Evolutionary conservation across 2,329 filamentous ascomycete genomes (phyloP), one percentile per base, ranked within the genome.

Genomic region (Blumeria hordei): DNA sequence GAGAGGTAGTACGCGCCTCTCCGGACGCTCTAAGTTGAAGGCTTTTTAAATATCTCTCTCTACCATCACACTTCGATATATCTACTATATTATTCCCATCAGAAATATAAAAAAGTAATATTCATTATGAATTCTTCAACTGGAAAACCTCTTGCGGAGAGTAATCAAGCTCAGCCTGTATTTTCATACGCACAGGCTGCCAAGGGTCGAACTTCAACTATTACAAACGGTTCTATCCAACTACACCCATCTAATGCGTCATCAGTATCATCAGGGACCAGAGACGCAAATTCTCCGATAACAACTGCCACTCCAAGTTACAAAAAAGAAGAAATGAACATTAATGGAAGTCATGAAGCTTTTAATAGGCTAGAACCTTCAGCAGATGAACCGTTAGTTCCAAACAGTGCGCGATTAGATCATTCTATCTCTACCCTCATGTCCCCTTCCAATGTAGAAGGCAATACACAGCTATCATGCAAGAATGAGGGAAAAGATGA

Each of bases 151-250:
- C 57, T 60, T 39, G 62, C 64, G 64, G 64, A 71, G 53, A 59
- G 58, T 54, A 52, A 59, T 51, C 57, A 63, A 52, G 59, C 60
- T 54, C 65, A 76, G 59, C 73, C 78, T 58, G 73, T 78, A 36
- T 94, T 95, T 67, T 95, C 90, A 57, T 96, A 96, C 69, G 90
- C 90, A 64, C 88, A 94, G 75, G 90, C 90, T 65, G 90, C 90
- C 57, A 92, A 92, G 69, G 87, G 88, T 64, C 77, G 83, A 63
- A 57, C 59, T 56, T 43, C 62, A 43, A 45, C 61, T 37, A 60
- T 60, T 18, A 59, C 61, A 52, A 56, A 59, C 34, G 61, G 61
- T 18, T 57, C 59, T 28, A 58, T 60, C 50, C 61, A 63, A 34
- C 62, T 62, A 54, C 63, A 61, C 56, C 64, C 64, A 49, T 57